Evolutionary conservation across 345 rosid species (phyloP).

Genomic region (sweet orange (Citrus sinensis)): DVS_A1.0 CM039163.1:45334001-45334500

Average conservation of each 20-base stretch:
- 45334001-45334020: constrained; percentile 86
- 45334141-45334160: constrained; percentile 91
- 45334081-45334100: neutral
- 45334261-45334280: constrained; percentile 33
- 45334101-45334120: neutral
- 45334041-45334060: neutral
- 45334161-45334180: constrained; percentile 83
- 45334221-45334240: constrained; percentile 93
- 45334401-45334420: constrained; percentile 66
- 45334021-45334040: constrained; percentile 94
- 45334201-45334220: constrained; percentile 99
- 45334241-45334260: constrained; percentile 66
- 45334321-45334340: neutral
- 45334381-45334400: constrained; percentile 63
- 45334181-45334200: constrained; percentile 75
- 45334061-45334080: neutral
- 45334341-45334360: neutral
- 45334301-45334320: neutral
- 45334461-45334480: constrained; percentile 90
- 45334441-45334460: constrained; percentile 79
- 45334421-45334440: constrained; percentile 90
- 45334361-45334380: constrained; percentile 39
- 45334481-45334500: constrained; percentile 86
- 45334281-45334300: too few species aligned
- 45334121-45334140: constrained; percentile 76